Evolutionary conservation across 768 basidiomycete species (phyloP).

Genomic region (Trametes sanguinea): DNA sequence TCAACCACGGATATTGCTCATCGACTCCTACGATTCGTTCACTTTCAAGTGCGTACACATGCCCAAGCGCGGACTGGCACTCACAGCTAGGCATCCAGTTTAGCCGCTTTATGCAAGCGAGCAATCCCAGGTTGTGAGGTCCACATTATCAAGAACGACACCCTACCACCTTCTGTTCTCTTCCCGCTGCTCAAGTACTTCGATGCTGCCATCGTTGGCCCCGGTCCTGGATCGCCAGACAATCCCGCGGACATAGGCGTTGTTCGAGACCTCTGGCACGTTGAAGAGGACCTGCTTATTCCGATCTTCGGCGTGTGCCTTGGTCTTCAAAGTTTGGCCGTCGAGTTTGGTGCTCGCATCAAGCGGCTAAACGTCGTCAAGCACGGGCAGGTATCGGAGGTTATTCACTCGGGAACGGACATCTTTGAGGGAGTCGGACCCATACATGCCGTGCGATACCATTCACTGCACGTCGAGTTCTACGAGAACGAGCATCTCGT

Average conservation of each 20-base stretch:
- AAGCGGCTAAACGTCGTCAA: constrained; percentile 67
- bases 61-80: background rate
- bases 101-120: constrained; percentile 68
- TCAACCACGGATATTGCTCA: constrained; percentile 59
- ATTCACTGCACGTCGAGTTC: constrained; percentile 70
- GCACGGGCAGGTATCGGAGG: constrained; percentile 71
- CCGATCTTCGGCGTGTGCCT: constrained; percentile 86
- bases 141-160: constrained; percentile 75
- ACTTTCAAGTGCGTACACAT: constrained; percentile 70
- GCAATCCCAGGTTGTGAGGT: constrained; percentile 63
- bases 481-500: constrained; percentile 51
- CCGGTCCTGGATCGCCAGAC: constrained; percentile 79
- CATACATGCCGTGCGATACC: constrained; percentile 73
- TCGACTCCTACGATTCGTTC: constrained; percentile 88
- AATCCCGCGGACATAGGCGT: constrained; percentile 64
- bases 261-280: constrained; percentile 69
- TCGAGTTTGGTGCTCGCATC: constrained; percentile 64
- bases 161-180: constrained; percentile 51
- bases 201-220: constrained; percentile 71
- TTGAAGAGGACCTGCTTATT: constrained; percentile 50
- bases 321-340: constrained; percentile 74
- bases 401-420: constrained; percentile 58
- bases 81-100: constrained; percentile 41
- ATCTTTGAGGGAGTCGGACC: constrained; percentile 60
- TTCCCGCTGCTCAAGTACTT: constrained; percentile 58